Evolutionary conservation across 2,329 filamentous ascomycete species (phyloP).

Genomic region (Lecanicillium sp.): DNA sequence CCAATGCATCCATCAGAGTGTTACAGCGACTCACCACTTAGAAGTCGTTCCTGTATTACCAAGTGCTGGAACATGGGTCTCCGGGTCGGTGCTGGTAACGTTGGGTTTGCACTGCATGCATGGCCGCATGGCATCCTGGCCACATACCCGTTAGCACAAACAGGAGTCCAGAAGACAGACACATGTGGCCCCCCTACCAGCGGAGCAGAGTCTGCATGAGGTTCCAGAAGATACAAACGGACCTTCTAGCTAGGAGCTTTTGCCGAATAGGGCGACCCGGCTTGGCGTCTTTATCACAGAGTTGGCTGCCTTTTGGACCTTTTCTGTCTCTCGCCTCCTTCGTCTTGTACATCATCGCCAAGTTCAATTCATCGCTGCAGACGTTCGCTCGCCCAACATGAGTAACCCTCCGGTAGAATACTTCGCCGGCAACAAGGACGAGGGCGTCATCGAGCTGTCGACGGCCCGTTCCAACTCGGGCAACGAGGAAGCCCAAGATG

Average conservation of each 20-base stretch:
- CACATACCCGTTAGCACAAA: background rate
- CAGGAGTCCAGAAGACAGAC: background rate
- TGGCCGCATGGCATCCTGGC: background rate
- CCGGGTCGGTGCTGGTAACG: background rate
- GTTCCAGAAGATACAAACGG: background rate
- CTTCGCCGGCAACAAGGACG: background rate
- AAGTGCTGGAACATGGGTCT: too few species aligned
- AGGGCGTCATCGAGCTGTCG: background rate
- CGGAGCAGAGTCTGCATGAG: background rate
- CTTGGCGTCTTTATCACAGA: background rate
- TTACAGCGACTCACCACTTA: background rate
- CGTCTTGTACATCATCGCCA: background rate
- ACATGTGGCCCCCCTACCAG: background rate
- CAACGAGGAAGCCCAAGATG: conserved; percentile 1
- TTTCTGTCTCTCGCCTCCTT: background rate
- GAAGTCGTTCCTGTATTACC: too few species aligned
- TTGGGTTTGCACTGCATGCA: too few species aligned
- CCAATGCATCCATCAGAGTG: background rate
- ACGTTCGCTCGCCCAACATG: too few species aligned
- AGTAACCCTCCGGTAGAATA: background rate
- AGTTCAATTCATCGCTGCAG: too few species aligned
- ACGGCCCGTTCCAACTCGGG: background rate
- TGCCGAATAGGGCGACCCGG: background rate
- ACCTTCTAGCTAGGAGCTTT: background rate
- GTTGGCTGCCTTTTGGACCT: too few species aligned